A percentile compares a stretch with the other conserved stretches of the same genome.
phyloP scores from a whole-genome alignment of 1,284 basidiomycete genomes.

The Leucoagaricus sp. region DNA sequence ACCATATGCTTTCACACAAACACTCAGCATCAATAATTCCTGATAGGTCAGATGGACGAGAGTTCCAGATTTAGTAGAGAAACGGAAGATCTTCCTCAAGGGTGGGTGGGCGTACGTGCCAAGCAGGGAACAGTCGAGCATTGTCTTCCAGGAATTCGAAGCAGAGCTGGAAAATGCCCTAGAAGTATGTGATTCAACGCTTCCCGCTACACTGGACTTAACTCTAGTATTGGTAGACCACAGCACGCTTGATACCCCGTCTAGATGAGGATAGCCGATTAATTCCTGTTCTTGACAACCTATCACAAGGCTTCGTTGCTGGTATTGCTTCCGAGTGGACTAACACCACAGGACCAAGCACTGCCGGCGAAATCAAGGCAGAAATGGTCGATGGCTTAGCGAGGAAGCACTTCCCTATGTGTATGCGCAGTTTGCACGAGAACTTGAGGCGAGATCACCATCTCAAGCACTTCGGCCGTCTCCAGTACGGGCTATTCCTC shows the following conservation, averaged over 20 bases:
- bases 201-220: neutral
- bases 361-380: slow-evolving; percentile 77
- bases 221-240: slow-evolving; percentile 51
- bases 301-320: slow-evolving; percentile 93
- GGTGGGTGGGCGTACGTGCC: slow-evolving; percentile 93
- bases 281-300: slow-evolving; percentile 88
- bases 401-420: slow-evolving; percentile 90
- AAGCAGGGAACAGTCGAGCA: slow-evolving; percentile 78
- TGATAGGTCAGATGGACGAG: slow-evolving; percentile 72
- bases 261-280: slow-evolving; percentile 95
- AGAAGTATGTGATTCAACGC: slow-evolving; percentile 54
- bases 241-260: slow-evolving; percentile 88
- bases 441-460: slow-evolving; percentile 80
- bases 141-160: slow-evolving; percentile 90
- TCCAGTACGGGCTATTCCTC: slow-evolving; percentile 94
- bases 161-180: slow-evolving; percentile 75
- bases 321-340: slow-evolving; percentile 87
- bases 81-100: slow-evolving; percentile 79
- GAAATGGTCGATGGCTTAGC: slow-evolving; percentile 94
- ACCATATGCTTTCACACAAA: neutral
- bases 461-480: slow-evolving; percentile 89
- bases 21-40: neutral
- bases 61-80: slow-evolving; percentile 91
- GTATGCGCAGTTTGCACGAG: slow-evolving; percentile 93
- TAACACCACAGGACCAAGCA: slow-evolving; percentile 48